Percentiles rank a stretch among this genome's conserved stretches.
Conservation (phyloP, 73 alveolate species). For the Tetrahymena borealis region DNA sequence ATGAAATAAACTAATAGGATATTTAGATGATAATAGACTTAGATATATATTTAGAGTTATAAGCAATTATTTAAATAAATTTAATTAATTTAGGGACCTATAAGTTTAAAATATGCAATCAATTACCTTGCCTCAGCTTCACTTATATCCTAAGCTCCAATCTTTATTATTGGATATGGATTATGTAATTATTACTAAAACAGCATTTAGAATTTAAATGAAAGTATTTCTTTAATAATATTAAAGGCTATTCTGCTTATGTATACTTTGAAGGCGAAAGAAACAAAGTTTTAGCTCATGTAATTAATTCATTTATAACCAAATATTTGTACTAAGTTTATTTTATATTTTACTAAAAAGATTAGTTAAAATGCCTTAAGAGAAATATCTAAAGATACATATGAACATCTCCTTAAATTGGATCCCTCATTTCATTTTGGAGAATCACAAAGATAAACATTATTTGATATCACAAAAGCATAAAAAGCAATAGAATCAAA, state of each 20-base stretch:
- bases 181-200: background rate
- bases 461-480: constrained; percentile 11
- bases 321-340: background rate
- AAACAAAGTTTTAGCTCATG: background rate
- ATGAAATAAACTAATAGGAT: background rate
- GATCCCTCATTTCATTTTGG: constrained; percentile 32
- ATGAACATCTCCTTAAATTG: constrained; percentile 17
- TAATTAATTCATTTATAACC: background rate
- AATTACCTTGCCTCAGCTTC: background rate
- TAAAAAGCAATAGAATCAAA: constrained; percentile 26
- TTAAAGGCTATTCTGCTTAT: constrained; percentile 35
- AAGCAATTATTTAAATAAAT: background rate
- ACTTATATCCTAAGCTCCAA: background rate
- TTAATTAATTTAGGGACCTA: background rate
- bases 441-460: constrained; percentile 5
- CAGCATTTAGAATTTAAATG: background rate
- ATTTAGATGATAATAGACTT: background rate
- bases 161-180: background rate
- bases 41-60: background rate
- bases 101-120: background rate
- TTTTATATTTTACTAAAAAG: too few relatives aligned
- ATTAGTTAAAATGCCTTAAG: constrained; percentile 12
- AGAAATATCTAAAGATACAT: constrained; percentile 21
- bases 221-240: background rate
- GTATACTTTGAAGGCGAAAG: constrained; percentile 29